A percentile compares a stretch with the other conserved stretches of the same genome.
These are phyloP conservation scores for Rhizomucor pusillus DNA, from an alignment of 371 early-diverging fungal species.

Conservation along the genomic window DNA sequence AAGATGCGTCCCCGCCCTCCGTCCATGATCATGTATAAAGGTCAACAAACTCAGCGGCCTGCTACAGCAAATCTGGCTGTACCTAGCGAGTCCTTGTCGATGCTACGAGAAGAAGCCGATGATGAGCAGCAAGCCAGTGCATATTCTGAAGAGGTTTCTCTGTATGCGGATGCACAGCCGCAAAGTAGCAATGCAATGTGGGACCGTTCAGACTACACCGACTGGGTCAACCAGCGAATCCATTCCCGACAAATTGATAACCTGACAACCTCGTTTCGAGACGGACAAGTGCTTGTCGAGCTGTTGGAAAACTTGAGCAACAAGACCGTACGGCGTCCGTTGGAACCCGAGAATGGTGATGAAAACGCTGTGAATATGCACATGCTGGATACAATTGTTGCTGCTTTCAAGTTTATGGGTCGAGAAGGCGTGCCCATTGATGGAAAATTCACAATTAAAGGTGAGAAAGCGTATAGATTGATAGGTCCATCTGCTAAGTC, in stretches of 20 bases:
- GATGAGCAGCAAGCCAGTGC: constrained; percentile 4
- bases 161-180: neutral
- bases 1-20: constrained; percentile 66
- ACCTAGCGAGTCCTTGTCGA: constrained; percentile 9
- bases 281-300: constrained; percentile 52
- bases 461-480: neutral
- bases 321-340: constrained; percentile 45
- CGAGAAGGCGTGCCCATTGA: constrained; percentile 55
- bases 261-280: constrained; percentile 46
- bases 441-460: constrained; percentile 47
- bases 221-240: constrained; percentile 57
- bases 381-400: constrained; percentile 58
- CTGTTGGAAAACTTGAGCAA: constrained; percentile 52
- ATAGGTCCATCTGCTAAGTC: neutral
- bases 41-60: constrained; percentile 14
- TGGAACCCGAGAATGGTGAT: constrained; percentile 21
- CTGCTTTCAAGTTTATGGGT: constrained; percentile 66
- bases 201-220: constrained; percentile 31
- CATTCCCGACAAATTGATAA: constrained; percentile 41
- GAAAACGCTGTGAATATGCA: constrained; percentile 26
- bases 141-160: constrained; percentile 6
- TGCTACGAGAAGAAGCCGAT: constrained; percentile 28
- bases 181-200: neutral
- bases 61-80: neutral
- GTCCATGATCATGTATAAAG: constrained; percentile 51